Evolutionary conservation across 208 protist genomes (phyloP), one percentile per base, ranked within the genome.

Genomic region (Wallacemonas sp.): DNA sequence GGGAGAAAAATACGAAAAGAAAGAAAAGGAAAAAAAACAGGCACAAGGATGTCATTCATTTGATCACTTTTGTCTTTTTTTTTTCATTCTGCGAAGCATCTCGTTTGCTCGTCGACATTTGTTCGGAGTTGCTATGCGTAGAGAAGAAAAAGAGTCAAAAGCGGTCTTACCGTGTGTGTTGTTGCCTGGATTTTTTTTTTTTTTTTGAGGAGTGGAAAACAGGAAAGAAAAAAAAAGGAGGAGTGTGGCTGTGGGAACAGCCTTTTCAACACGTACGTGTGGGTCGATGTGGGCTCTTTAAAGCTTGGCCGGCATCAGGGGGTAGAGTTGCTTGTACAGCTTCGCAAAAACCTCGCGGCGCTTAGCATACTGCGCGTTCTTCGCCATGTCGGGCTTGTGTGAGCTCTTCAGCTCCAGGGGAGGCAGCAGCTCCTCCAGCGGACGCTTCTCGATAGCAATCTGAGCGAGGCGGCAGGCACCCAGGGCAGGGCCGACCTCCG

Each of bases 401-500:
- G 68, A 75, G 61, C 84, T 68, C 66, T 87, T 86, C 55, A 90
- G 61, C 30, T 66, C 68, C 15, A 88, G 67, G 5, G 66, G 74
- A 11, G 73, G 73, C 36, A 93, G 60, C 49, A 90, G 56, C 59
- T 84, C 74, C 63, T 74, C 69, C n/a, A 90, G 45, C 2, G 78
- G 69, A 1, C 72, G 67, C 47, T 76, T 75, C 53, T 93, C 80
- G 14, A 88, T 64, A 21, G 81, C 79, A 19, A 90, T 74, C 72
- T 89, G 87, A 6, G 87, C 83, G 21, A 93, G 73, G 30, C 84
- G 75, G 60, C 81, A 85, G 27, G 80, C 81, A 19, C 83, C 84
- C 2, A 90, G 76, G 2, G 83, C 77, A 5, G 83, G 79, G 45
- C 81, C 87, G 15, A 90, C 76, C 60, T 90, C 82, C 1, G 80